Base-by-base conservation (phyloP, 2,329 filamentous ascomycete genomes). In the Chrysoporthe deuterocubensis region DNA sequence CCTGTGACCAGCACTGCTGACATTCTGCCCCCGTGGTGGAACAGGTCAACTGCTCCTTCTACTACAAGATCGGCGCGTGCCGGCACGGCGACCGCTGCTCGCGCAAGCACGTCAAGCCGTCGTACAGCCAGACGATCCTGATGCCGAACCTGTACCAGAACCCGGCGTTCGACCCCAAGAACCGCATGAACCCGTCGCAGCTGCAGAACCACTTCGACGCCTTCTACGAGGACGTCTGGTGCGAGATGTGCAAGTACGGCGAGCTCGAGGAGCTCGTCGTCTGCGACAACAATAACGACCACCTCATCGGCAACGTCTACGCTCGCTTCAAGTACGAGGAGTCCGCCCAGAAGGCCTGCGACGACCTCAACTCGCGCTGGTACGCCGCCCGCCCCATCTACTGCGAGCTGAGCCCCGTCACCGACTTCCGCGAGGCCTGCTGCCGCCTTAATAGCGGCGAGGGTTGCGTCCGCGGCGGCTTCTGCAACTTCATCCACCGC, bases 291-390 rank as follows among this genome's bases (percentile, higher is more conserved):
- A 98, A 98, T 82, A 99, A 99, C 82, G 96, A 99, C 78, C 95
- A 99, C 82, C 87, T 99, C 64, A 97, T 99, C 78, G 96, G 96
- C 77, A 99, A 99, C 81, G 96, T 99, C 76, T 99, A 99, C 84
- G 96, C 96, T 63, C 93, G 96, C 74, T 99, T 98, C 91, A 99
- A 99, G 83, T 99, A 98, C 87, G 96, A 99, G 86, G 96, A 99
- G 80, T 91, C 90, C 65, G 94, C 96, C 63, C 94, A 98, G 80
- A 88, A 89, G 72, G 96, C 96, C 70, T 97, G 95, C 86, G 96
- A 98, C 81, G 91, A 91, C 70, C 88, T 98, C 74, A 99, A 98
- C 81, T 90, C 87, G 67, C 90, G 96, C 76, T 99, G 96, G 96
- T 99, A 99, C 82, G 95, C 96, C 70, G 96, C 93, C 26, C 87